Percentiles rank a stretch among this genome's conserved stretches.
phyloP scores from a whole-genome alignment of 441 rosid genomes.

The Jatropha multifida region DNA sequence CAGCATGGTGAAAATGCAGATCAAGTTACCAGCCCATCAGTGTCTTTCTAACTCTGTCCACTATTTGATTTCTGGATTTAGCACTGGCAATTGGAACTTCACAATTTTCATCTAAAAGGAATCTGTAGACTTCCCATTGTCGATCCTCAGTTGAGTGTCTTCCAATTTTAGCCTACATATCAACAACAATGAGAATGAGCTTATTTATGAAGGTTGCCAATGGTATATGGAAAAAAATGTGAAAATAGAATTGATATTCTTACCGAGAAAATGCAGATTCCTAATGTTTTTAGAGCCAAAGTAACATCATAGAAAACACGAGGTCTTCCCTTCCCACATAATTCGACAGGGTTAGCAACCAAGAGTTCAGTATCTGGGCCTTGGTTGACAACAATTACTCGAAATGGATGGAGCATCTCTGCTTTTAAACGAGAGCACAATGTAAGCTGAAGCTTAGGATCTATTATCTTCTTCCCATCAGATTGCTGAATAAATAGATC shows the following conservation, averaged over 20 bases:
- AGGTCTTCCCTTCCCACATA: slow-evolving; percentile 82
- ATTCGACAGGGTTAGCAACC: slow-evolving; percentile 92
- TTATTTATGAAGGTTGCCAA: neutral
- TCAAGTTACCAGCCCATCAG: slow-evolving; percentile 76
- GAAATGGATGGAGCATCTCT: slow-evolving; percentile 86
- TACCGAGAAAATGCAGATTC: slow-evolving; percentile 79
- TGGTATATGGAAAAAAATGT: neutral
- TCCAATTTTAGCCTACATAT: slow-evolving; percentile 67
- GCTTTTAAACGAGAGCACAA: slow-evolving; percentile 61
- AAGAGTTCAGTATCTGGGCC: slow-evolving; percentile 84
- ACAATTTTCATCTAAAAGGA: slow-evolving; percentile 65
- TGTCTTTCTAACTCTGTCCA: slow-evolving; percentile 60
- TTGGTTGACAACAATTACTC: slow-evolving; percentile 64
- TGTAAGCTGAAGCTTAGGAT: slow-evolving; percentile 52
- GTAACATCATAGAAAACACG: slow-evolving; percentile 85
- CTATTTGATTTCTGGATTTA: slow-evolving; percentile 52
- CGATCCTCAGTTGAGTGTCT: slow-evolving; percentile 53
- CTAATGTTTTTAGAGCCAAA: slow-evolving; percentile 62
- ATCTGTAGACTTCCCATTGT: slow-evolving; percentile 87
- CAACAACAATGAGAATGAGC: neutral
- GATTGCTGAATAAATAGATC: slow-evolving; percentile 74
- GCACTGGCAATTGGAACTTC: slow-evolving; percentile 29
- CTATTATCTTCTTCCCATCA: slow-evolving; percentile 69
- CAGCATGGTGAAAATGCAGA: neutral
- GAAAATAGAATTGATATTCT: slow-evolving; percentile 5